Evolutionary conservation across 2,329 filamentous ascomycete species (phyloP).

Genomic region (Fusarium irregulare): DNA sequence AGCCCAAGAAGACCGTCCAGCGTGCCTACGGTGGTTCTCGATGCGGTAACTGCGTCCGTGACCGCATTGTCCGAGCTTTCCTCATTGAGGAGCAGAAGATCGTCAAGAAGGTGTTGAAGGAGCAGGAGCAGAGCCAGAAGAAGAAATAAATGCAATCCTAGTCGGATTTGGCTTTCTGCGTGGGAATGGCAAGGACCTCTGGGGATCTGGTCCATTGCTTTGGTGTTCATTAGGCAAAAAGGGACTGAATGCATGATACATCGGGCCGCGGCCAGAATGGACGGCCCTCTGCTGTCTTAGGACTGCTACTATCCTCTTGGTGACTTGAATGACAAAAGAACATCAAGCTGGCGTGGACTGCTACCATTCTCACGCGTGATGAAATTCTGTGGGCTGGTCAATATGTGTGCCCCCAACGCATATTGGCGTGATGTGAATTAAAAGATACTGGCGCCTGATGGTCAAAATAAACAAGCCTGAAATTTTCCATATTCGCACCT

Average conservation of each 20-base stretch:
- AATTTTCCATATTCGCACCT: neutral
- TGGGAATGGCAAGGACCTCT: slow-evolving; percentile 52
- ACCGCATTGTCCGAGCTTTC: slow-evolving; percentile 98
- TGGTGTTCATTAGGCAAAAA: slow-evolving; percentile 65
- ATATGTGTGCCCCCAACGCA: neutral
- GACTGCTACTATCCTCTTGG: slow-evolving; percentile 58
- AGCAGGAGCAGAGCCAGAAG: slow-evolving; percentile 82
- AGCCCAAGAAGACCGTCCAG: slow-evolving; percentile 99
- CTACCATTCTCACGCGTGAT: slow-evolving; percentile 41
- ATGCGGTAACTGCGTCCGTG: slow-evolving; percentile 98
- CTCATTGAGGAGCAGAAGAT: slow-evolving; percentile 99
- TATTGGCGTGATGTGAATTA: slow-evolving; percentile 22
- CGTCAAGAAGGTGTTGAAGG: slow-evolving; percentile 99
- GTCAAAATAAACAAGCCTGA: slow-evolving; percentile 22
- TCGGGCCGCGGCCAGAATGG: slow-evolving; percentile 51
- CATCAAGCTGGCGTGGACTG: slow-evolving; percentile 52
- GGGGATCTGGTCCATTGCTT: slow-evolving; percentile 61
- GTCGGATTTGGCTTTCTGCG: slow-evolving; percentile 49
- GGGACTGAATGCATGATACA: slow-evolving; percentile 63
- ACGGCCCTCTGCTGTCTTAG: slow-evolving; percentile 59
- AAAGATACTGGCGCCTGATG: slow-evolving; percentile 28
- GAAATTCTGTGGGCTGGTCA: slow-evolving; percentile 4
- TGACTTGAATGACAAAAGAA: slow-evolving; percentile 59
- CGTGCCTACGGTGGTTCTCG: slow-evolving; percentile 98
- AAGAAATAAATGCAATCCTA: slow-evolving; percentile 71